Evolutionary conservation across 805 yeast genomes (phyloP).

Genomic region (Metschnikowia proteae): DNA sequence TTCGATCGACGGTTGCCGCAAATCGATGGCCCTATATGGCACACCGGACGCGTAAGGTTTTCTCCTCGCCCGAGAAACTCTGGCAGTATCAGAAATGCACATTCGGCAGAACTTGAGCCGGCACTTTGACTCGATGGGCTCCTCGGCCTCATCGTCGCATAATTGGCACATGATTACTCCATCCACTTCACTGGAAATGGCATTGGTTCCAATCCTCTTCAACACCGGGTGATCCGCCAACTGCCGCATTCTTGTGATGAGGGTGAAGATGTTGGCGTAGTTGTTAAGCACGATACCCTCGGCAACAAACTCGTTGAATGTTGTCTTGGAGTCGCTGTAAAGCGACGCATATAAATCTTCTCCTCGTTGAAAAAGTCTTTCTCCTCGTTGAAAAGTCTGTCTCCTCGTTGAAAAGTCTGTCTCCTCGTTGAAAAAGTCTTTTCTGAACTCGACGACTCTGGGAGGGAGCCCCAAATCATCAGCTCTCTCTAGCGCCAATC

Average conservation of each 20-base stretch:
- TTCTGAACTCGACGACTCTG: slow-evolving; percentile 81
- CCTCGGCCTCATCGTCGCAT: slow-evolving; percentile 98
- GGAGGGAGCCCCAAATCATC: slow-evolving; percentile 98
- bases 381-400: no score
- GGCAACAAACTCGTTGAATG: slow-evolving; percentile 88
- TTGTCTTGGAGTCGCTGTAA: slow-evolving; percentile 80
- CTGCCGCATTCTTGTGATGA: slow-evolving; percentile 96
- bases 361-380: slow-evolving; percentile 89
- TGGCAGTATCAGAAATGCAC: slow-evolving; percentile 87
- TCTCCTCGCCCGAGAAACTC: slow-evolving; percentile 60
- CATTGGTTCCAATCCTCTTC: slow-evolving; percentile 53
- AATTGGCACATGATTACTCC: slow-evolving; percentile 76
- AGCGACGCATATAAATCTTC: slow-evolving; percentile 83
- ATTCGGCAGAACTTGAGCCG: slow-evolving; percentile 91
- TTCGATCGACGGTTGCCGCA: slow-evolving; percentile 80
- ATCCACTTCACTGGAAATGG: slow-evolving; percentile 37
- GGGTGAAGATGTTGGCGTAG: slow-evolving; percentile 93
- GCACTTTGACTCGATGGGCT: slow-evolving; percentile 91
- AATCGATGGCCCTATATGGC: slow-evolving; percentile 88
- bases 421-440: no score
- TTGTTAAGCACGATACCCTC: slow-evolving; percentile 95
- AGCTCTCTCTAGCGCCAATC: slow-evolving; percentile 92
- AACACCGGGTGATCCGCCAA: slow-evolving; percentile 97
- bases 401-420: no score
- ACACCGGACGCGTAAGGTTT: slow-evolving; percentile 86